Evolutionary conservation across 768 basidiomycete genomes (phyloP).

Genomic region (Lactarius akahatsu): DNA sequence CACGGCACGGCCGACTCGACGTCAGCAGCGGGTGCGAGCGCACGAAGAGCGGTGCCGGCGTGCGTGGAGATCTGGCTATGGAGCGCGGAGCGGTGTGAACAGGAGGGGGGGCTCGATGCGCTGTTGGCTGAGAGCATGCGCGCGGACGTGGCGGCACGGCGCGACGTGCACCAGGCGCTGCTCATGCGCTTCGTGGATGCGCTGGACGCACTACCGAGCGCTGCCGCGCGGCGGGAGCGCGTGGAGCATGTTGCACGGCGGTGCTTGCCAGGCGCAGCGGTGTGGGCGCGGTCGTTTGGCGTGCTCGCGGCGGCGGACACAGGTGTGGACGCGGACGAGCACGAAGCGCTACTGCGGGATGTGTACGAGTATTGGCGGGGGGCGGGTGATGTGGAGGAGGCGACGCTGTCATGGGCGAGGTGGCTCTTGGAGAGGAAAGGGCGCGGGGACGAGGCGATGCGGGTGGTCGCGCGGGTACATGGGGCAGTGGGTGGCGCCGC

Average conservation of each 20-base stretch:
- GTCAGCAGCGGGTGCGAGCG: constrained; percentile 45
- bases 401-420: constrained; percentile 45
- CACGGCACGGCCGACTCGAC: constrained; percentile 34
- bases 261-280: constrained; percentile 44
- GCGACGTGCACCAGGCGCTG: constrained; percentile 45
- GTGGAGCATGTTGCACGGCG: constrained; percentile 44
- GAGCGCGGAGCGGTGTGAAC: constrained; percentile 48
- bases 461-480: constrained; percentile 38
- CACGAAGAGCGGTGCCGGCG: constrained; percentile 42
- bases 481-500: constrained; percentile 35
- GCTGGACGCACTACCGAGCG: constrained; percentile 32
- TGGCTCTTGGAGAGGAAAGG: constrained; percentile 43
- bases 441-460: constrained; percentile 37
- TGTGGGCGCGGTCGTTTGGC: constrained; percentile 47
- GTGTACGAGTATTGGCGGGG: constrained; percentile 48
- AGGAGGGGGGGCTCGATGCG: constrained; percentile 14
- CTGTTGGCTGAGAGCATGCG: constrained; percentile 26
- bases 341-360: constrained; percentile 36
- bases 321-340: constrained; percentile 9
- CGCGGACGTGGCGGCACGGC: constrained; percentile 21
- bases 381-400: constrained; percentile 38
- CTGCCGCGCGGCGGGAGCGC: constrained; percentile 29
- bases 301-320: constrained; percentile 27
- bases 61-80: constrained; percentile 52
- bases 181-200: constrained; percentile 47